Percentiles rank a stretch among this genome's conserved stretches.
phyloP scores from a whole-genome alignment of 345 rosid genomes.

The Moringa oleifera region DNA sequence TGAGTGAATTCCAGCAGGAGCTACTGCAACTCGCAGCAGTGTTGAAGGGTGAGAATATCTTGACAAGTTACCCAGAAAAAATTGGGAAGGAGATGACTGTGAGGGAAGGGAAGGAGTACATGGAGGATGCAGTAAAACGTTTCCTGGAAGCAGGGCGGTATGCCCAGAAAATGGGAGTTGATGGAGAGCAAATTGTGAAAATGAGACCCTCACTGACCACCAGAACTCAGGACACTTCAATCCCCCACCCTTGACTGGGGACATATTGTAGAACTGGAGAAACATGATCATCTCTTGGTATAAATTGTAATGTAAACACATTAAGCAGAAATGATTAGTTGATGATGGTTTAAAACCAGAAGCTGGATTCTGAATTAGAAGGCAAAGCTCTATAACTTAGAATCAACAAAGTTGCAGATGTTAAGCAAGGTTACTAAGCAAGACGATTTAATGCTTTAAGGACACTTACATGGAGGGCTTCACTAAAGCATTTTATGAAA shows the following conservation, averaged over 20 bases:
- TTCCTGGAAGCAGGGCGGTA: conserved; percentile 58
- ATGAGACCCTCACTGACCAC: conserved; percentile 87
- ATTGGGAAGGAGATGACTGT: conserved; percentile 66
- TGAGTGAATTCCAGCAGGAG: conserved; percentile 83
- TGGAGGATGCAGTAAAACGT: conserved; percentile 77
- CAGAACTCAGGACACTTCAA: conserved; percentile 33
- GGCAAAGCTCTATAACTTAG: no score
- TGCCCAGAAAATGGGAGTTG: conserved; percentile 77
- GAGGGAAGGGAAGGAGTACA: conserved; percentile 65
- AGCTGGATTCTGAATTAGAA: no score
- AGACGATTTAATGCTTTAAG: no score
- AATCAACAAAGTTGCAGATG: no score
- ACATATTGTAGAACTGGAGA: neutral
- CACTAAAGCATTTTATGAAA: no score
- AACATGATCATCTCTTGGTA: no score
- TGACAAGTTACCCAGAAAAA: conserved; percentile 42
- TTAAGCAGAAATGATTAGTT: no score
- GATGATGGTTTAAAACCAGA: no score
- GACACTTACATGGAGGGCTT: no score
- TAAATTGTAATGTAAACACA: no score
- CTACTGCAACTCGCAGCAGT: conserved; percentile 77
- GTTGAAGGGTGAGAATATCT: conserved; percentile 55
- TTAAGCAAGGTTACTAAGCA: no score
- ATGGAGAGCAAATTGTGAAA: conserved; percentile 62
- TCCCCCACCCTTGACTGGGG: conserved; percentile 13